Percentiles rank a stretch among this genome's conserved stretches.
These are phyloP conservation scores for Mycotypha africana DNA, from an alignment of 371 early-diverging fungal species.

Conservation along the genomic window DNA sequence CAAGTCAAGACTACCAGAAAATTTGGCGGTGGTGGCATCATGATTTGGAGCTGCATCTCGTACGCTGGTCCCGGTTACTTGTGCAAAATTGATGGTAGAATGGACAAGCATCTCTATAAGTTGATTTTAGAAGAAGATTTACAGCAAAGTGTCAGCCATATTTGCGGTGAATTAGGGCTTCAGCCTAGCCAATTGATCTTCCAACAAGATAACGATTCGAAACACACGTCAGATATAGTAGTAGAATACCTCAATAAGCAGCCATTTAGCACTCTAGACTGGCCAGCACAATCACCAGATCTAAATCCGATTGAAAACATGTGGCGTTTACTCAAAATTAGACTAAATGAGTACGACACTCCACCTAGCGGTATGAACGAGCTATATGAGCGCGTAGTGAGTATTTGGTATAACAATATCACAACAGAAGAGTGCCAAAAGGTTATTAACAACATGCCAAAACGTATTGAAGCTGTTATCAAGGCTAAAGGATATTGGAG, in stretches of 20 bases:
- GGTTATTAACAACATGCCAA: neutral
- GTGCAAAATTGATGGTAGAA: constrained; percentile 8
- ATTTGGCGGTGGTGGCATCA: constrained; percentile 12
- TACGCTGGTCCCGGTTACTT: constrained; percentile 8
- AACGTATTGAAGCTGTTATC: neutral
- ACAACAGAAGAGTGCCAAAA: neutral
- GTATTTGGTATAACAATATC: neutral
- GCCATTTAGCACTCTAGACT: constrained; percentile 11
- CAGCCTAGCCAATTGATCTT: constrained; percentile 14
- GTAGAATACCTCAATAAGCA: constrained; percentile 6
- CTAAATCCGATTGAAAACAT: constrained; percentile 29
- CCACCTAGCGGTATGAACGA: constrained; percentile 8
- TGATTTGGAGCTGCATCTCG: constrained; percentile 15
- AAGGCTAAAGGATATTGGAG: neutral
- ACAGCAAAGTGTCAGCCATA: constrained; percentile 1
- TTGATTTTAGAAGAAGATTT: constrained; percentile 15
- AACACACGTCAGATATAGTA: constrained; percentile 22
- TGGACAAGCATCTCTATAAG: constrained; percentile 19
- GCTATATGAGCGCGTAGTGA: constrained; percentile 5
- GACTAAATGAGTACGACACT: constrained; percentile 3
- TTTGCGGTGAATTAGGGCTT: neutral
- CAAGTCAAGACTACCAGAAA: constrained; percentile 3
- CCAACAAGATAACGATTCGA: constrained; percentile 25
- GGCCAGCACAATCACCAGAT: constrained; percentile 32
- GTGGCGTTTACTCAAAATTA: constrained; percentile 9